Evolutionary conservation across 352 stramenopile genomes (phyloP).

Genomic region (Pythium aristosporum): DNA sequence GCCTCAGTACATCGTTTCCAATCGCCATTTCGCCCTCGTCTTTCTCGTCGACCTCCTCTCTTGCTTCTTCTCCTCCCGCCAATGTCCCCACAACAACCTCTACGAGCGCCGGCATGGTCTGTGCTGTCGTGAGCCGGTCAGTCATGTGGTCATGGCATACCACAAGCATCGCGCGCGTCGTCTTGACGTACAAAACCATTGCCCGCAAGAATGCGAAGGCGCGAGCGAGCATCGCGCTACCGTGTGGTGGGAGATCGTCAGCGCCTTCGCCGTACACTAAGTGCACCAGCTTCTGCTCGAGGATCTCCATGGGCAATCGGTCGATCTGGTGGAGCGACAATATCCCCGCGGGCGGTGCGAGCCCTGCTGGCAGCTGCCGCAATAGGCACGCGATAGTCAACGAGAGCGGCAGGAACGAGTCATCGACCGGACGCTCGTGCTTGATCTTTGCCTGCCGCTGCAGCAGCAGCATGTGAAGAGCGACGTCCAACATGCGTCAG

Average conservation of each 20-base stretch:
- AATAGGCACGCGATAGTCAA: conserved; percentile 46
- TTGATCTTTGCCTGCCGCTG: conserved; percentile 48
- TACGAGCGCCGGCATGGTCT: conserved; percentile 37
- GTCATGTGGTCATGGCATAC: conserved; percentile 47
- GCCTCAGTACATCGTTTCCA: not conserved
- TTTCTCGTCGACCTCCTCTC: not conserved
- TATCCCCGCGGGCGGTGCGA: conserved; percentile 35
- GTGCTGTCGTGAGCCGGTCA: conserved; percentile 26
- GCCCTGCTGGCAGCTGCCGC: conserved; percentile 39
- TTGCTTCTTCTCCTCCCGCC: not conserved
- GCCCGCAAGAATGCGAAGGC: conserved; percentile 36
- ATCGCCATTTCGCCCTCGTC: not conserved
- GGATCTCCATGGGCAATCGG: conserved; percentile 28
- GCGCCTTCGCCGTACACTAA: conserved; percentile 1
- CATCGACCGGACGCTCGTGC: conserved; percentile 36
- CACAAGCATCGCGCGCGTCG: conserved; percentile 35
- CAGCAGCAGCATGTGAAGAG: conserved; percentile 48
- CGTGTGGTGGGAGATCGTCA: conserved; percentile 4
- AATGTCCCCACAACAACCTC: conserved; percentile 20
- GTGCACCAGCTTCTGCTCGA: conserved; percentile 31
- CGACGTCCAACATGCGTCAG: conserved; percentile 38
- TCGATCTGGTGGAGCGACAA: conserved; percentile 49
- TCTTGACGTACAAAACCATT: conserved; percentile 41
- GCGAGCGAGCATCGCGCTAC: conserved; percentile 28
- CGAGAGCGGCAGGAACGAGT: conserved; percentile 54